phyloP scores from a whole-genome alignment of 257 asterid genomes.

The Solanum boliviense region DNA sequence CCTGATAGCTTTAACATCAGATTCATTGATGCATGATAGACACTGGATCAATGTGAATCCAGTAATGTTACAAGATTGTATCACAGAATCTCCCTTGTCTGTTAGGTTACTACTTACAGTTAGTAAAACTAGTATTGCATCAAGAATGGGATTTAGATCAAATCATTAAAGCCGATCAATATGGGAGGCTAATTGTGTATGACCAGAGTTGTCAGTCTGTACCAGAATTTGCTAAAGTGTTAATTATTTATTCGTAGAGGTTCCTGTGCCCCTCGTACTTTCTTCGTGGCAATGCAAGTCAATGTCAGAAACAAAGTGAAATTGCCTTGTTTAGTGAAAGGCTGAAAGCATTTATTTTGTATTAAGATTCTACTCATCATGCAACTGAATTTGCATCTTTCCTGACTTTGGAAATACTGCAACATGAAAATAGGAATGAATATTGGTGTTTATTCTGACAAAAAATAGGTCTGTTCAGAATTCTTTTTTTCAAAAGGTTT shows the following conservation, averaged over 20 bases:
- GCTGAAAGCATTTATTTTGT: not conserved
- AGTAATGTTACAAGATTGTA: not conserved
- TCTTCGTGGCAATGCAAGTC: not conserved
- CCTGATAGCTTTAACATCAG: constrained; percentile 90
- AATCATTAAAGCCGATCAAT: not conserved
- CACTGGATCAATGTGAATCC: not conserved
- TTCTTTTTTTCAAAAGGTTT: not conserved
- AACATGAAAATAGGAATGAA: not conserved
- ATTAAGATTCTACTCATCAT: not conserved
- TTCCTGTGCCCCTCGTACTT: not conserved
- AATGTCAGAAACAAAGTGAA: not conserved
- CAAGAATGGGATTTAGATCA: not conserved
- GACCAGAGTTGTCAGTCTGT: not conserved
- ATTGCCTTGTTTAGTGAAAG: not conserved
- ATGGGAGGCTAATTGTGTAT: not conserved
- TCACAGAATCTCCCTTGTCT: not conserved
- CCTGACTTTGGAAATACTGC: not conserved
- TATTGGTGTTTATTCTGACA: not conserved
- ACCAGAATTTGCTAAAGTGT: not conserved
- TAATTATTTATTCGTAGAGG: not conserved
- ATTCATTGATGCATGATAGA: constrained; percentile 54
- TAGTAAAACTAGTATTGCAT: not conserved
- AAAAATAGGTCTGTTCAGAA: not conserved
- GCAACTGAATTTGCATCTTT: not conserved
- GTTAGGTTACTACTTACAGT: not conserved